These are phyloP conservation scores for Vaccinium macrocarpon DNA, from an alignment of 148 eudicot genomes.

Conservation along the genomic window DNA sequence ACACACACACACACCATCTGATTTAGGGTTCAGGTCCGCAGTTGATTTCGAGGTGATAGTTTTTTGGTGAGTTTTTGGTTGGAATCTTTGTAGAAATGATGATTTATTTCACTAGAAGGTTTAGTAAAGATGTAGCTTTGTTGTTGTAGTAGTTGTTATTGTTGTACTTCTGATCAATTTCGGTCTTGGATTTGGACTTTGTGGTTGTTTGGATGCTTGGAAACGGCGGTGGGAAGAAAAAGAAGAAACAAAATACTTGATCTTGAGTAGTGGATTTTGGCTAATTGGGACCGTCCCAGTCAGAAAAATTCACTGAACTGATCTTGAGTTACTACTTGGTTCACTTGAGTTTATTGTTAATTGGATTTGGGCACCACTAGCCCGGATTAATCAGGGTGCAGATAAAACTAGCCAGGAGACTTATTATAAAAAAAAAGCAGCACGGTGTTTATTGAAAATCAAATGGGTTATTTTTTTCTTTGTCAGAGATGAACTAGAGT, in stretches of 20 bases:
- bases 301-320: background rate
- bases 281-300: background rate
- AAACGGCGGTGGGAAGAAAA: background rate
- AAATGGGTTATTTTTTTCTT: too few species aligned
- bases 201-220: slow-evolving; percentile 18
- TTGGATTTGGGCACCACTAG: too few species aligned
- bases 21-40: too few species aligned
- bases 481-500: background rate
- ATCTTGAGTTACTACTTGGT: background rate
- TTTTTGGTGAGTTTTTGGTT: too few species aligned
- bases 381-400: too few species aligned
- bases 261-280: background rate
- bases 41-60: too few species aligned
- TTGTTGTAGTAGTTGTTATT: background rate
- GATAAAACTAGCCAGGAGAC: too few species aligned
- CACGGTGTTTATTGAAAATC: too few species aligned
- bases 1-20: too few species aligned
- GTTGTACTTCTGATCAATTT: background rate
- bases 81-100: slow-evolving; percentile 15
- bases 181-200: slow-evolving; percentile 16
- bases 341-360: background rate
- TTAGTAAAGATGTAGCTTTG: background rate
- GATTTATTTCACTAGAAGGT: background rate
- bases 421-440: too few species aligned
- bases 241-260: background rate